Base-by-base conservation (phyloP, 2,329 filamentous ascomycete species). In the Biscogniauxia mediterranea region DNA sequence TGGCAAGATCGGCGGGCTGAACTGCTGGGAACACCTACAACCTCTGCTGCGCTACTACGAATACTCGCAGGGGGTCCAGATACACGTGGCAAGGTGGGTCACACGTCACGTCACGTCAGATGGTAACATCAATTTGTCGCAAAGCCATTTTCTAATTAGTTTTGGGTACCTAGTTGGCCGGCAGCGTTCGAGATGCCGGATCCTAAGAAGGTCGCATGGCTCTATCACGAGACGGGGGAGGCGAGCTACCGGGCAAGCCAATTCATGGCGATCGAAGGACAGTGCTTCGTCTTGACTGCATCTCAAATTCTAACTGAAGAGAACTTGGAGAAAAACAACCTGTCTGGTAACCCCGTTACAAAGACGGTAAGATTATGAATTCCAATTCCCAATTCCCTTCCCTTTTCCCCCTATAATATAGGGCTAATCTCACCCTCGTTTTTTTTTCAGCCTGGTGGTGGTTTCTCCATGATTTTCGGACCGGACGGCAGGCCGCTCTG, bases 11-110 rank as follows among this genome's bases (percentile, higher is more conserved):
- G 84, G 83, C 0, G 79, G 79, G 3, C 73, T 86, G 25, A 84
- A 83, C 65, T 85, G 83, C 72, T 85, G 81, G 81, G 82, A 85
- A 67, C 81, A 87, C 62, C 80, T 83, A 69, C 84, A 83, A 70
- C 83, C 79, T 5, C 79, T 82, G 69, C 74, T 80, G 66, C 70
- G 72, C 50, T 74, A 74, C 62, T 74, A 74, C 60, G 72, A 74
- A 52, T 74, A 74, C 62, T 73, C 72, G 19, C 72, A 74, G 59
- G 72, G 72, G 53, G 72, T 73, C 38, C 72, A 74, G 58, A 74
- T 74, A 62, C 72, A 74, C 63, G 68, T 74, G 23, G 71, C 72
- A 56, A 72, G 70, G 70, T 70, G 54, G 62, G 58, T 52, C 28
- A 23, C 23, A 5, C 5, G 58, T 52, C 28, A 23, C 23, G 23